Base-by-base conservation (phyloP, 192 early-diverging fungal species). In the Backusella macrospora region DNA sequence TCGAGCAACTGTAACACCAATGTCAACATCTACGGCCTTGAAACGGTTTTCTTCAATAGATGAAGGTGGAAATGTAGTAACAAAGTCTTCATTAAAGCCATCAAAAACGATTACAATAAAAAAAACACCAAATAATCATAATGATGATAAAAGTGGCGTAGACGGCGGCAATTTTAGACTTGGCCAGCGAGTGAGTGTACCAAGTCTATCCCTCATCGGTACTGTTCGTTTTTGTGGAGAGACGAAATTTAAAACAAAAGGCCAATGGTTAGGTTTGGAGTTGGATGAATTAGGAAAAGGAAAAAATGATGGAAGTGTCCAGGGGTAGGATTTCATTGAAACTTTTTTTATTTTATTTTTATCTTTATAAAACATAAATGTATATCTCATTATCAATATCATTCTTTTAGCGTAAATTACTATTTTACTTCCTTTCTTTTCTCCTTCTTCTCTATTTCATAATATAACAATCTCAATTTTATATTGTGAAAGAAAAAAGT, bases 201-300 rank as follows among this genome's bases (percentile, higher is more conserved):
- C 69, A n/a, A 72, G 62, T 16, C 34, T 77, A 23, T 46, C 44
- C 46, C 16, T 73, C 23, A 40, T 9, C 38, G 93, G 93, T 46
- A 90, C 86, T 26, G 81, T 95, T 16, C 86, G 85, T 29, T 95
- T 85, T 70, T 44, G 90, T 12, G 93, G 93, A 15, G 84, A 89
- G 3, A 89, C 90, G 5, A 82, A 89, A 48, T 90, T 90, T 67
- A 94, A 92, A 75, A 83, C 85, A 38, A 45, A 21, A 14, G 93
- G 92, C 1, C 83, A 81, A 1, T 95, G 92, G 92, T 90, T 91
- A 18, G 93, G 93, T n/a, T 83, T 95, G 62, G 91, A 92, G 73
- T 80, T 95, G 6, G 92, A 95, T 68, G 83, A 83, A 46, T 76
- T 73, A 12, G 92, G 90, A 10, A 86, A 81, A 38, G 93, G 93